Evolutionary conservation across 1,284 basidiomycete genomes (phyloP), one percentile per base, ranked within the genome.

Genomic region (Coriolopsis trogii): DNA sequence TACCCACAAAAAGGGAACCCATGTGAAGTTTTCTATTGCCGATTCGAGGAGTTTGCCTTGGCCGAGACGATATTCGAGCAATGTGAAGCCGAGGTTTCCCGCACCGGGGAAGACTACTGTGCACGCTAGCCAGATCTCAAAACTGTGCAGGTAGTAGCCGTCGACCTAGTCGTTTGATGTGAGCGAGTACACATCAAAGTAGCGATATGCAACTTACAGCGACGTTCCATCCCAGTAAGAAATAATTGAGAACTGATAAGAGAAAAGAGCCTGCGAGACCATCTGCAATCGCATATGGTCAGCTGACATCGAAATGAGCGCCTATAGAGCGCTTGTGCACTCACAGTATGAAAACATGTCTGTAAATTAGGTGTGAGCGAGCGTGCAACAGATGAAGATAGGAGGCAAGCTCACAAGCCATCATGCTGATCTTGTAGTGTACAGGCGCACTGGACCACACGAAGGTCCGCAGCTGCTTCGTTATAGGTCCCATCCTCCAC

Each of bases 321-420:
- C n/a, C 38, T 33, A 8, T 1, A 10, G n/a, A 26, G 15, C 15
- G 16, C 21, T 18, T 6, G 8, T 13, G 20, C 70, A 37, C 78
- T 46, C 69, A 71, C 84, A 93, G 70, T 93, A 94, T 7, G 88
- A 91, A 69, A 91, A 92, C 84, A 93, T 92, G 70, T 94, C 89
- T 77, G 66, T 7, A 4, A 12, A 15, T 30, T 20, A 18, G 25
- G 12, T 6, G 20, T 16, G 6, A 18, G 3, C n/a, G n/a, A 21
- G 15, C 23, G 68, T 61, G 3, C 51, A 53, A 63, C 65, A 48
- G 49, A 23, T 28, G 21, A 8, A 23, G 25, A 13, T 6, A 43
- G 61, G 69, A 70, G 69, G 70, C 67, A 88, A n/a, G n/a, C 87
- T 76, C 81, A 83, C 82, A 88, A 3, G 85, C 74, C 73, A 84